Evolutionary conservation across 192 early-diverging fungal species (phyloP), one percentile per base, ranked within the genome.

Genomic region (Spinellus fusiger): DNA sequence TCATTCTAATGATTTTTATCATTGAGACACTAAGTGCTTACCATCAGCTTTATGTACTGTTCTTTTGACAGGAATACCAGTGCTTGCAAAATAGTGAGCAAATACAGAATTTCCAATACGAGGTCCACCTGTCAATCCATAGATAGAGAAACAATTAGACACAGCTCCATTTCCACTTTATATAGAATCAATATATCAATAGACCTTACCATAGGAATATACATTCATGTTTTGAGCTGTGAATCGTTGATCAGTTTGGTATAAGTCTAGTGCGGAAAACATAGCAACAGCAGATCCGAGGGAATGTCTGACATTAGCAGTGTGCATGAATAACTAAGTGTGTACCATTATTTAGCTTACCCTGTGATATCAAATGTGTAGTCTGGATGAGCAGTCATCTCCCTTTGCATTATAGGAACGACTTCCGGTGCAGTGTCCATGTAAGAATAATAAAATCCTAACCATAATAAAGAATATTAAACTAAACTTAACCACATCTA

Each of bases 251-350:
- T 65, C 63, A 4, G 34, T 40, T 29, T 68, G 66, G 27, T 56
- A 60, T 5, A 68, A 38, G 20, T 68, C 66, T 33, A 68, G 20
- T 3, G 53, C 66, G 13, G 59, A 29, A 16, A 68, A 26, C 18
- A 68, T 32, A 7, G 66, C 66, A 16, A 55, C 13, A 2, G 66
- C 59, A 28, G 59, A 59, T 15, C 66, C 66, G 32, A 68, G 66
- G 2, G 59, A 62, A 25, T 68, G 66, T 0, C 66, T 62, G 23
- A 37, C 12, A 44, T 44, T n/a, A 6, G 35, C 6, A 37, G 7
- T 9, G 35, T 6, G 6, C 13, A 37, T 9, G 6, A 37, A 37
- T 9, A 37, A 9, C 35, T 13, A 37, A 6, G 6, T 37, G 35
- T 6, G 7, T 37, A 9, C 13, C 13, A 31, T 25, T 18, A 20